Percentiles rank a stretch among this genome's conserved stretches.
Conservation (phyloP, 768 basidiomycete species). For the Ramaria sp. region DNA sequence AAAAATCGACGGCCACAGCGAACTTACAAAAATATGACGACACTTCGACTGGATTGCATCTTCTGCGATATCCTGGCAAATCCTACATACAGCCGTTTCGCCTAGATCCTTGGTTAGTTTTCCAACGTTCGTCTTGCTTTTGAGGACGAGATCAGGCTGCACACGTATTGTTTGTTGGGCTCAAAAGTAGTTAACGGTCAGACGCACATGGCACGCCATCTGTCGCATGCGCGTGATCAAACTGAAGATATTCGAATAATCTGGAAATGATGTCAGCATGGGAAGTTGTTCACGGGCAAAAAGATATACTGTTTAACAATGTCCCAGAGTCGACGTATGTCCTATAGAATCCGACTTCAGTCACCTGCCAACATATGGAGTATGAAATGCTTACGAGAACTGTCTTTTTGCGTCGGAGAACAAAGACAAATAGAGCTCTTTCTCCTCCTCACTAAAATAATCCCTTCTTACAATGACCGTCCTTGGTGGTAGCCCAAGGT, state of each 20-base stretch:
- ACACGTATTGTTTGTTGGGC: background rate
- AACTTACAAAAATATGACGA: slow-evolving; percentile 65
- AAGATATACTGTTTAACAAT: slow-evolving; percentile 72
- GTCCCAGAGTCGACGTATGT: slow-evolving; percentile 90
- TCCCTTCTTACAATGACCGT: slow-evolving; percentile 82
- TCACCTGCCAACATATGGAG: background rate
- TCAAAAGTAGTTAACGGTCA: background rate
- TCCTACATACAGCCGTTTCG: slow-evolving; percentile 79
- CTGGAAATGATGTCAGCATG: slow-evolving; percentile 24
- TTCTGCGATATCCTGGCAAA: slow-evolving; percentile 97
- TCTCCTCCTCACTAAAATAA: slow-evolving; percentile 94
- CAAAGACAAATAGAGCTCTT: slow-evolving; percentile 83
- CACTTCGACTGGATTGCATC: slow-evolving; percentile 94
- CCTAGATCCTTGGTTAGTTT: slow-evolving; percentile 48
- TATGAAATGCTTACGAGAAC: slow-evolving; percentile 33
- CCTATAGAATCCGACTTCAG: slow-evolving; percentile 15
- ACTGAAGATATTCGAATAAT: slow-evolving; percentile 86
- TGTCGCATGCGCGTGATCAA: slow-evolving; percentile 93
- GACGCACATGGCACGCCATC: slow-evolving; percentile 67
- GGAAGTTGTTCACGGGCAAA: slow-evolving; percentile 6
- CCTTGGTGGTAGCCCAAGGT: slow-evolving; percentile 88
- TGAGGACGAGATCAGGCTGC: slow-evolving; percentile 80
- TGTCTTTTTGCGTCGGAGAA: slow-evolving; percentile 90
- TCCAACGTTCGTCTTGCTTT: slow-evolving; percentile 68
- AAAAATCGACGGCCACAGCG: background rate